These are phyloP conservation scores for Pseudoneurospora amorphoporcata DNA, from an alignment of 495 filamentous ascomycete species.

Conservation along the genomic window DNA sequence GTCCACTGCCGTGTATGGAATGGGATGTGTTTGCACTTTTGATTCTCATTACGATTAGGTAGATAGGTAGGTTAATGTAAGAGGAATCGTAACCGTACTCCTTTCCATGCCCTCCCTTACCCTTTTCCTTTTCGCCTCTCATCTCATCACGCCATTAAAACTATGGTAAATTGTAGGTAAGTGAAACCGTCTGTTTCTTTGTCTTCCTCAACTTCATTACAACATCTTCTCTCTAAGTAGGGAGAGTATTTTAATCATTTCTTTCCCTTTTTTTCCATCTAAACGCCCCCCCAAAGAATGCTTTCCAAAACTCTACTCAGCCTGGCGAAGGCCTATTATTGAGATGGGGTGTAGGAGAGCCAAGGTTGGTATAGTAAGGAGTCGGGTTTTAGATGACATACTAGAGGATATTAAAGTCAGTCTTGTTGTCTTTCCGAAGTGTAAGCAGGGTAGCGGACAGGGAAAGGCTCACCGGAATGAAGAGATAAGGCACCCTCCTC, in stretches of 20 bases:
- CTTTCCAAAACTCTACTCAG: neutral
- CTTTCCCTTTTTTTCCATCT: neutral
- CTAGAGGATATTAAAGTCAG: slow-evolving; percentile 6
- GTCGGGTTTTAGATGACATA: slow-evolving; percentile 21
- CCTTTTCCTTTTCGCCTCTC: neutral
- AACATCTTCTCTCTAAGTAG: neutral
- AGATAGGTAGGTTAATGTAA: neutral
- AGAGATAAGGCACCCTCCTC: slow-evolving; percentile 79
- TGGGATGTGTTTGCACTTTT: no score
- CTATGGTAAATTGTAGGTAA: neutral
- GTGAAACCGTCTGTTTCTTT: neutral
- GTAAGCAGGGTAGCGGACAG: neutral
- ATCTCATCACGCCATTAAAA: neutral
- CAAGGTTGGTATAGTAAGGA: neutral
- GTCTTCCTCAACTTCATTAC: neutral
- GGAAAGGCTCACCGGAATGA: slow-evolving; percentile 77
- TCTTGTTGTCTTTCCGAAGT: neutral
- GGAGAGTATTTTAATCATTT: neutral
- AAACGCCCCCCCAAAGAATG: neutral
- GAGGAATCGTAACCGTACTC: neutral
- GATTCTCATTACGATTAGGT: neutral
- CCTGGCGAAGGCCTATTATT: neutral
- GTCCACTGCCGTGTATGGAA: neutral
- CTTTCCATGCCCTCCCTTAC: neutral
- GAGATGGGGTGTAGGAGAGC: neutral